Evolutionary conservation across 257 asterid species (phyloP).

Genomic region (Nicotiana tabacum): DNA sequence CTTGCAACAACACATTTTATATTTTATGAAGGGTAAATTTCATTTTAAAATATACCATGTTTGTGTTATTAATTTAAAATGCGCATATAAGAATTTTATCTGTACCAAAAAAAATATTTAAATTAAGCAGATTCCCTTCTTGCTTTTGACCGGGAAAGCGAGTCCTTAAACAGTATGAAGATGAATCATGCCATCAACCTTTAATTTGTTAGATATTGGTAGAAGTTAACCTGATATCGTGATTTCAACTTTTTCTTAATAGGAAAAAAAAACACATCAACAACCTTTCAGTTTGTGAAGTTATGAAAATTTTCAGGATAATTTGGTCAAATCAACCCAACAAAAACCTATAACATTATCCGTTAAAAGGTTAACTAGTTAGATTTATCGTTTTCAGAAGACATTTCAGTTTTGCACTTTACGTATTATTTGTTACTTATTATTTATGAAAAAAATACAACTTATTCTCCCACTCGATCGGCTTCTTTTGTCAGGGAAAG

Average conservation of each 20-base stretch:
- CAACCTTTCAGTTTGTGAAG: background rate
- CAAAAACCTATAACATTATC: background rate
- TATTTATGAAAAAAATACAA: background rate
- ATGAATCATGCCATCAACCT: background rate
- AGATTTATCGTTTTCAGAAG: background rate
- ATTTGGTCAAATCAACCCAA: background rate
- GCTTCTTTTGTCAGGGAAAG: too few relatives aligned
- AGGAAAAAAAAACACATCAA: background rate
- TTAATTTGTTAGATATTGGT: background rate
- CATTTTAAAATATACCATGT: background rate
- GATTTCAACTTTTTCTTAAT: background rate
- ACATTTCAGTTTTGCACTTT: background rate
- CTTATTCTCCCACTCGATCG: too few relatives aligned
- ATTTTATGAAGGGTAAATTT: background rate
- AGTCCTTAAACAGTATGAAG: background rate
- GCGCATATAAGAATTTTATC: too few relatives aligned
- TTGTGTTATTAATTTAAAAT: background rate
- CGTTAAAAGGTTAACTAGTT: background rate
- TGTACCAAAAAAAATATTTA: too few relatives aligned
- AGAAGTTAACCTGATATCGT: background rate
- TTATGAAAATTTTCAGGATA: background rate
- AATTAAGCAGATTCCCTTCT: background rate
- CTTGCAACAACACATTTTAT: background rate
- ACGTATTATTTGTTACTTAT: background rate
- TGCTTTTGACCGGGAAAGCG: background rate